Evolutionary conservation across 169 alveolate genomes (phyloP).

Genomic region (Plasmodium chabaudi): DNA sequence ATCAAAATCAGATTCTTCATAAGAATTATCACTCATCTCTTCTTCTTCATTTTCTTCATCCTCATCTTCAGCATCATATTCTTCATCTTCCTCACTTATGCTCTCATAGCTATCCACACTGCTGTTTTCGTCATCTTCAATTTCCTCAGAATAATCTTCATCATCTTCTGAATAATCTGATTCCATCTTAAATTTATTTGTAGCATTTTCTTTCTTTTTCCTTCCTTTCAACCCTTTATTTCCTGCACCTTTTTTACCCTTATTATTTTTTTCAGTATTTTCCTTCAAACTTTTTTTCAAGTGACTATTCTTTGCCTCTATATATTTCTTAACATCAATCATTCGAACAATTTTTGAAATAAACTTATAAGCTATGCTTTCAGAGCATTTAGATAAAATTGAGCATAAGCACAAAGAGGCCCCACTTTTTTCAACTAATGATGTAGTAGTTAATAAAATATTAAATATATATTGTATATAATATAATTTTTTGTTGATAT

Average conservation of each 20-base stretch:
- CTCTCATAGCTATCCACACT: not conserved
- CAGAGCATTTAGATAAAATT: conserved; percentile 63
- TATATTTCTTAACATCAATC: conserved; percentile 70
- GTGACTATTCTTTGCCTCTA: conserved; percentile 7
- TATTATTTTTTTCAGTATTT: not conserved
- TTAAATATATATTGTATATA: conserved; percentile 65
- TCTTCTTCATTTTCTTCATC: conserved; percentile 34
- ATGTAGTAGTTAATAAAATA: conserved; percentile 28
- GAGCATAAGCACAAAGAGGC: conserved; percentile 52
- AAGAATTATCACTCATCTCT: conserved; percentile 1
- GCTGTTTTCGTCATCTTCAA: not conserved
- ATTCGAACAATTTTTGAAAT: conserved; percentile 43
- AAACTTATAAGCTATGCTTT: conserved; percentile 40
- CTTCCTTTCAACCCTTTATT: not conserved
- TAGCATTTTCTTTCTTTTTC: conserved; percentile 3
- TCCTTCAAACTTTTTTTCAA: conserved; percentile 7
- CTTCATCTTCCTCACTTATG: conserved; percentile 4
- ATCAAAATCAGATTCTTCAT: not conserved
- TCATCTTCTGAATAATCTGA: conserved; percentile 1
- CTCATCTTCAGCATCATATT: conserved; percentile 19
- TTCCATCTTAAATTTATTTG: not conserved
- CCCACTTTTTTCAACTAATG: conserved; percentile 73
- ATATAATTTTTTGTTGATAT: conserved; percentile 43
- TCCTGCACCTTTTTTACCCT: not conserved
- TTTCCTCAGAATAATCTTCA: conserved; percentile 3